These are phyloP conservation scores for Lipomyces orientalis DNA, from an alignment of 805 yeast species.

Conservation along the genomic window DNA sequence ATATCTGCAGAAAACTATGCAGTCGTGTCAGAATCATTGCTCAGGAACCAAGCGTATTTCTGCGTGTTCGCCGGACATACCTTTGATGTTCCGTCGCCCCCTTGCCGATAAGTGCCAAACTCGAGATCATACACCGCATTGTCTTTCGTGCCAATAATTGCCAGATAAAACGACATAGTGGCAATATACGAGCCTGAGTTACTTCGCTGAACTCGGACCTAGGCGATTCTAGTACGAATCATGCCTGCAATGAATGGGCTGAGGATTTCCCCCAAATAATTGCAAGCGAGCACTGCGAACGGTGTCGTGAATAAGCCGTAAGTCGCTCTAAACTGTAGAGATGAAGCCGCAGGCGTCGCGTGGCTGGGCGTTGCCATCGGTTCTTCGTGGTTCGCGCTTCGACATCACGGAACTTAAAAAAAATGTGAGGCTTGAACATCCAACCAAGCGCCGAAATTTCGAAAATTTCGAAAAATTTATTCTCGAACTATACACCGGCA, in stretches of 20 bases:
- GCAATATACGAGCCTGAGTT: neutral
- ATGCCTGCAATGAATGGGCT: no score
- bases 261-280: no score
- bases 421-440: neutral
- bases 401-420: neutral
- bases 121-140: constrained; percentile 87
- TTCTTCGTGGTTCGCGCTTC: neutral
- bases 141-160: constrained; percentile 86
- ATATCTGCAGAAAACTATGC: constrained; percentile 67
- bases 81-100: constrained; percentile 65
- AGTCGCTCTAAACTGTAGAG: neutral
- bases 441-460: neutral
- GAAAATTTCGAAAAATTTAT: neutral
- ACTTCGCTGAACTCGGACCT: neutral
- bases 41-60: neutral
- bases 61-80: constrained; percentile 29
- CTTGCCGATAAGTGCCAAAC: constrained; percentile 73
- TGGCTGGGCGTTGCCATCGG: neutral
- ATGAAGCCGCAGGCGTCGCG: neutral
- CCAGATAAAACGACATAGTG: constrained; percentile 79
- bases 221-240: neutral
- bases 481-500: neutral
- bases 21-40: neutral
- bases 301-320: neutral
- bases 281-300: neutral